phyloP scores from a whole-genome alignment of 176 grass and related monocot genomes.

The Alopecurus myosuroides region DNA sequence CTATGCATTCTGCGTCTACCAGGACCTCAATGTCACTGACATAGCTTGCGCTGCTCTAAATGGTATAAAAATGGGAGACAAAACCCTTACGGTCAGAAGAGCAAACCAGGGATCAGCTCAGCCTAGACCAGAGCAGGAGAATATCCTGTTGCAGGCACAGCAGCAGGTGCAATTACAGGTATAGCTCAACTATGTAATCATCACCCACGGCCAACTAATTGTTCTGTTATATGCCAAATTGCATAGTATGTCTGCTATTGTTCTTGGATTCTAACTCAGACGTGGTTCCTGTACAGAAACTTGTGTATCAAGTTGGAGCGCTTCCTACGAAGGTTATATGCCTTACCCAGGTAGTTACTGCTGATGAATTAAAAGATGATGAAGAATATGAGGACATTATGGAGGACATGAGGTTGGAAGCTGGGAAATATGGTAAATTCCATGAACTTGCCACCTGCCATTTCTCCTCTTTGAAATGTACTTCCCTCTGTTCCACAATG shows the following conservation, averaged over 20 bases:
- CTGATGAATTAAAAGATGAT: slow-evolving; percentile 88
- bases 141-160: slow-evolving; percentile 85
- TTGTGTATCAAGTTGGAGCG: slow-evolving; percentile 90
- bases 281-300: slow-evolving; percentile 58
- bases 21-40: slow-evolving; percentile 88
- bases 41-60: slow-evolving; percentile 97
- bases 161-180: slow-evolving; percentile 98
- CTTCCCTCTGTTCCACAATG: no score
- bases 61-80: slow-evolving; percentile 99
- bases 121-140: slow-evolving; percentile 95
- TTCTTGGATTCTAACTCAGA: slow-evolving; percentile 3
- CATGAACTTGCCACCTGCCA: background rate
- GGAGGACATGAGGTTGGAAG: slow-evolving; percentile 96
- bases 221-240: background rate
- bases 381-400: slow-evolving; percentile 96
- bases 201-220: background rate
- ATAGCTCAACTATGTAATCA: background rate
- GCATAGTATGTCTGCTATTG: background rate
- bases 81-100: slow-evolving; percentile 91
- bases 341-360: slow-evolving; percentile 71
- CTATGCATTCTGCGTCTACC: slow-evolving; percentile 96
- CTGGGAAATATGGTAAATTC: slow-evolving; percentile 84
- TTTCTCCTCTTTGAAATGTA: background rate
- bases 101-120: slow-evolving; percentile 90
- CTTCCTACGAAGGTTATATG: slow-evolving; percentile 88